Conservation (phyloP, 257 asterid genomes). For the Lycium ferocissimum region DNA sequence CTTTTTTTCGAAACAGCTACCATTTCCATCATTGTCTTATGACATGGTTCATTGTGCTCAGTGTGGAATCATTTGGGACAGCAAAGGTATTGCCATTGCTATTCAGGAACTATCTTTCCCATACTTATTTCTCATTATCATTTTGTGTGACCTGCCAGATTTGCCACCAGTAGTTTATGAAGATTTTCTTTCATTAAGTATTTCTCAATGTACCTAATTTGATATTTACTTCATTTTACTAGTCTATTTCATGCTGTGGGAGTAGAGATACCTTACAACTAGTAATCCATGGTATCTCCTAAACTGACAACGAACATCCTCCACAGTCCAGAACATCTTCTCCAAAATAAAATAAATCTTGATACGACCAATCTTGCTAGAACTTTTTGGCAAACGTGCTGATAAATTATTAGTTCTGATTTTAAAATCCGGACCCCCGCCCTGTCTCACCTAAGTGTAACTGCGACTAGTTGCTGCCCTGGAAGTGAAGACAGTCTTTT, state of each 20-base stretch:
- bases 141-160: background rate
- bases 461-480: slow-evolving; percentile 15
- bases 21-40: slow-evolving; percentile 91
- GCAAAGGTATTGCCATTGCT: slow-evolving; percentile 62
- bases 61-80: slow-evolving; percentile 92
- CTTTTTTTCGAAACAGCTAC: slow-evolving; percentile 83
- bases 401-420: slow-evolving; percentile 22
- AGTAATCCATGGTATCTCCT: background rate
- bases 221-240: slow-evolving; percentile 19
- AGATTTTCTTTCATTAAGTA: background rate
- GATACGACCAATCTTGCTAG: background rate
- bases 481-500: background rate
- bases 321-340: background rate
- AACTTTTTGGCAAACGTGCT: background rate
- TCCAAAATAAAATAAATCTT: background rate
- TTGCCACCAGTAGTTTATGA: slow-evolving; percentile 18
- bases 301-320: background rate
- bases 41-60: slow-evolving; percentile 98
- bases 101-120: background rate
- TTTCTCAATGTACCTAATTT: background rate
- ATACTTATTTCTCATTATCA: slow-evolving; percentile 10
- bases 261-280: background rate
- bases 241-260: background rate
- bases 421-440: background rate
- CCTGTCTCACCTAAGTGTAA: background rate